These are phyloP conservation scores for Metschnikowia sp. DNA, from an alignment of 805 yeast genomes.

Conservation along the genomic window DNA sequence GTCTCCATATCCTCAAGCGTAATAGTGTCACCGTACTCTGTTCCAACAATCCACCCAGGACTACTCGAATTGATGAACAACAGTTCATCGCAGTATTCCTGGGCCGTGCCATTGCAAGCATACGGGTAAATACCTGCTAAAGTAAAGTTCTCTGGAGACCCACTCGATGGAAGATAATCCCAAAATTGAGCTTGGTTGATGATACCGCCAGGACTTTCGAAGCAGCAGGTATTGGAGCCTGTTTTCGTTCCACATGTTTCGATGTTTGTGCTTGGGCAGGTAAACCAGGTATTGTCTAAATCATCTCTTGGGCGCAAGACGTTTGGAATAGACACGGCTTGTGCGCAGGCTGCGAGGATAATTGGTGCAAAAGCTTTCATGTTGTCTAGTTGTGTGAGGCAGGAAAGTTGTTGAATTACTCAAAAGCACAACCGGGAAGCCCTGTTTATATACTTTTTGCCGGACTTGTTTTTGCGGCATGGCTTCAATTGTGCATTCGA, in stretches of 20 bases:
- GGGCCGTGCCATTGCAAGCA: constrained; percentile 36
- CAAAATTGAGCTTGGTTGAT: constrained; percentile 41
- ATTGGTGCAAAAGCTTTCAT: not conserved
- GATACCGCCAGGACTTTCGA: constrained; percentile 39
- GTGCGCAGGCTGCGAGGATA: not conserved
- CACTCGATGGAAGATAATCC: constrained; percentile 32
- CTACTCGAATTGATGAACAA: constrained; percentile 23
- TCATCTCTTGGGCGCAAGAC: not conserved
- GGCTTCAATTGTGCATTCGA: too few relatives aligned
- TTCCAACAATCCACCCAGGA: constrained; percentile 23
- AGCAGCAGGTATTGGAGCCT: constrained; percentile 47
- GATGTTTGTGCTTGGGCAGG: not conserved
- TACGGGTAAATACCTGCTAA: constrained; percentile 45
- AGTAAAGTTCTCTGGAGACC: constrained; percentile 33
- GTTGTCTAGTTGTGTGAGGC: not conserved
- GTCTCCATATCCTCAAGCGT: constrained; percentile 24
- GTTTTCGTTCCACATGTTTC: constrained; percentile 35
- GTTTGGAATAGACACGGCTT: not conserved
- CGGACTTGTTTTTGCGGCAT: too few relatives aligned
- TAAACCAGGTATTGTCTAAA: not conserved
- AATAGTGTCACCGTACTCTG: constrained; percentile 23
- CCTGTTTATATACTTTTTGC: too few relatives aligned
- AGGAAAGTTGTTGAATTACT: not conserved
- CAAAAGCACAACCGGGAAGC: not conserved
- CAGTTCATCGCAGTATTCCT: constrained; percentile 31